Evolutionary conservation across 352 stramenopile genomes (phyloP).

Genomic region (Aphanomyces astaci): DNA sequence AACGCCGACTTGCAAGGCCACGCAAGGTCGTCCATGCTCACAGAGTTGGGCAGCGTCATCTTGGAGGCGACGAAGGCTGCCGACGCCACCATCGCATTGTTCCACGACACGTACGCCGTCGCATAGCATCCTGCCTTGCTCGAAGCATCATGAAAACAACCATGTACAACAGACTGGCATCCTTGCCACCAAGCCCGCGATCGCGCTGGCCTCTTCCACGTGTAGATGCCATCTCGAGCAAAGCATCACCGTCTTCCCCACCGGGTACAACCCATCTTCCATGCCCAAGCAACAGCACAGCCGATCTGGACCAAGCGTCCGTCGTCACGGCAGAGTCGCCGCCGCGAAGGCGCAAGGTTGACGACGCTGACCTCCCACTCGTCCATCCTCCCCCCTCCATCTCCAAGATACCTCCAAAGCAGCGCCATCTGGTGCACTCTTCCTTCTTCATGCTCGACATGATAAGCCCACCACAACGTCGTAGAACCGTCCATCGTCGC

Average conservation of each 20-base stretch:
- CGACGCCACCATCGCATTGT: conserved; percentile 6
- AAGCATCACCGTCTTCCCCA: too few relatives aligned
- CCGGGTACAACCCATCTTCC: too few relatives aligned
- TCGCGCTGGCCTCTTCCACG: too few relatives aligned
- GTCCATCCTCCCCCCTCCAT: neutral
- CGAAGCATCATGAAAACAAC: too few relatives aligned
- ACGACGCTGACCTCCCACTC: neutral
- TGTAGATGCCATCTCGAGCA: too few relatives aligned
- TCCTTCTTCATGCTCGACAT: neutral
- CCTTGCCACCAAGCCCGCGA: neutral
- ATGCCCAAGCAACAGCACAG: too few relatives aligned
- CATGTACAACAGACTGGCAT: neutral
- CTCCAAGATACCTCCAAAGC: conserved; percentile 4
- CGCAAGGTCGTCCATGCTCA: neutral
- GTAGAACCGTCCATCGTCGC: neutral
- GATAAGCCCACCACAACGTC: neutral
- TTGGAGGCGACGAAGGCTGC: conserved; percentile 17
- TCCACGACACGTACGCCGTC: conserved; percentile 4
- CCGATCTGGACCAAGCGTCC: too few relatives aligned
- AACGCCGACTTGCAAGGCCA: neutral
- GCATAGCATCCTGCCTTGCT: neutral
- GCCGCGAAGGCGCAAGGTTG: neutral
- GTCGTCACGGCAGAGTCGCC: neutral
- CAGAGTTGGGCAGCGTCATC: conserved; percentile 5
- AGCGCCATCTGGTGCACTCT: neutral